These are phyloP conservation scores for Ustilago xerochloae DNA, from an alignment of 1,284 basidiomycete genomes.

Conservation along the genomic window DNA sequence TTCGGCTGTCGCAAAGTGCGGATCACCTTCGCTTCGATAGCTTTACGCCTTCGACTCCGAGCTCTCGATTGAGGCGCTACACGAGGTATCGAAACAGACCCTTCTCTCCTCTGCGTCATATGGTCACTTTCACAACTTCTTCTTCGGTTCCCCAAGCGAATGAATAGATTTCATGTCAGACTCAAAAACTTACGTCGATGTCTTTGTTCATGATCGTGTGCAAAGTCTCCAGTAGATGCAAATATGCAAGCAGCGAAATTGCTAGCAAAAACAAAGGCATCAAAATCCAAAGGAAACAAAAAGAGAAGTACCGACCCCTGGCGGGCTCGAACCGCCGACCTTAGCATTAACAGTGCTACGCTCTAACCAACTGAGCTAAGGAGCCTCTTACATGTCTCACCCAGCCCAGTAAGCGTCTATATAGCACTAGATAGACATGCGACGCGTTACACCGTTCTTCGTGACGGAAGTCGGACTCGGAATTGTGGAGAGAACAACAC, in stretches of 20 bases:
- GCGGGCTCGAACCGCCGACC: constrained; percentile 60
- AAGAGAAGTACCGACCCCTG: constrained; percentile 35
- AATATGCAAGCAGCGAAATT: no score
- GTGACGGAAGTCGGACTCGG: neutral
- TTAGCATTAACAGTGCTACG: constrained; percentile 61
- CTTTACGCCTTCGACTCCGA: neutral
- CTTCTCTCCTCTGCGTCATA: neutral
- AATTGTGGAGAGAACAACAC: constrained; percentile 14
- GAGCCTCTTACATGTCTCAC: constrained; percentile 1
- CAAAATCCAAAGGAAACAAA: neutral
- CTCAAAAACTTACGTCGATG: no score
- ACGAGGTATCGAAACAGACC: neutral
- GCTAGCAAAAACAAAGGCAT: neutral
- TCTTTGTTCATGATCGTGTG: no score
- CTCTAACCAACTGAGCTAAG: constrained; percentile 62
- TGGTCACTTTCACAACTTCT: neutral
- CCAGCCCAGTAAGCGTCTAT: no score
- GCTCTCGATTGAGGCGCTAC: no score
- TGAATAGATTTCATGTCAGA: no score
- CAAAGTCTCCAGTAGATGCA: no score
- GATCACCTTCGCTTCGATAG: neutral
- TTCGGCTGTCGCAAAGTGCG: neutral
- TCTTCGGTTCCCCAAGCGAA: no score
- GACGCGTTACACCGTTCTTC: no score
- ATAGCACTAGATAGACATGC: no score